Base-by-base conservation (phyloP, 2,329 filamentous ascomycete genomes). In the Neonectria hederae region DNA sequence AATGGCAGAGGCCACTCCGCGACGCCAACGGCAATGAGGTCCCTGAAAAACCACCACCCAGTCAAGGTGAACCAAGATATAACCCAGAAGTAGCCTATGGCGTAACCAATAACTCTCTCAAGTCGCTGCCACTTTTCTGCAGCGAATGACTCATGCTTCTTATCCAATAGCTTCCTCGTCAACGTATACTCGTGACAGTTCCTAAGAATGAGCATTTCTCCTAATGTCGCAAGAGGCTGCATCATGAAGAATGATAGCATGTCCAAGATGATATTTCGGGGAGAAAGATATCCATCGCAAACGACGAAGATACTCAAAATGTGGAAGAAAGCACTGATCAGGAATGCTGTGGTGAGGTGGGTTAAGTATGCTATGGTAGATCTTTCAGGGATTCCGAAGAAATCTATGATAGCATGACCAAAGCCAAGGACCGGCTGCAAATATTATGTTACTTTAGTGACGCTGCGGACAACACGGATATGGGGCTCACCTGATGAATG, bases 251-350 rank as follows among this genome's bases (percentile, higher is more conserved):
- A 66, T 1, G 30, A 19, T 0, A 14, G 11, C 57, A 59, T 61
- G n/a, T 66, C 45, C 4, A 38, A 9, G 2, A 52, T 19, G 2
- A 68, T 40, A 38, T 30, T 48, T 5, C 21, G 24, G 4, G 45
- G 9, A 2, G 40, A 30, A 1, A 62, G 9, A 1, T 59, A 56
- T 4, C 64, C 64, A n/a, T 61, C 32, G 1, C 42, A 61, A 14
- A 68, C 59, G 10, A 64, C 60, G 9, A 26, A 53, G n/a, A 68
- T 57, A 11, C 64, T 64, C 19, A 66, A 26, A 21, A 38, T 57
- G 17, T 68, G 64, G 22, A 68, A 68, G 8, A 64, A 66, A 2
- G 60, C 45, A 13, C 66, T 68, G 9, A 66, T 62, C 7, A 52
- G 19, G 19, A 66, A 68, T 14, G 60, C 66, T 4, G 58, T 61